Percentiles rank a stretch among this genome's conserved stretches.
Evolutionary conservation across 306 rosid species (phyloP).

Genomic region (Citrullus mucosospermus): DNA sequence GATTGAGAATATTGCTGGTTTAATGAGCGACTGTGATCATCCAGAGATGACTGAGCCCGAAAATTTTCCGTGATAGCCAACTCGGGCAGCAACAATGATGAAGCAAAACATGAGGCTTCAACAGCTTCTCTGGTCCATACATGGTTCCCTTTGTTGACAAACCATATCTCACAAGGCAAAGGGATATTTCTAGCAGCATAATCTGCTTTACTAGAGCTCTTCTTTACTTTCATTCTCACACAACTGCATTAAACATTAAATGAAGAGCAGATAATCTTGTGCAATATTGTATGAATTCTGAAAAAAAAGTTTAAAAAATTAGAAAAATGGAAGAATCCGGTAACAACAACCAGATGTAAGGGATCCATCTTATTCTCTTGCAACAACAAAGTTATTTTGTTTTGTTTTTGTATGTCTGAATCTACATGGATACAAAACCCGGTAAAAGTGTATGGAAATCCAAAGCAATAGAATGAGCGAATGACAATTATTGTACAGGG

Average conservation of each 20-base stretch:
- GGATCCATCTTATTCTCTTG: background rate
- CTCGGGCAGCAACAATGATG: constrained; percentile 30
- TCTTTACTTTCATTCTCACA: constrained; percentile 62
- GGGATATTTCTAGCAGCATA: constrained; percentile 64
- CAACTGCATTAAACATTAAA: constrained; percentile 37
- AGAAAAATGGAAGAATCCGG: background rate
- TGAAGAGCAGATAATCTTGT: background rate
- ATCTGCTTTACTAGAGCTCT: constrained; percentile 57
- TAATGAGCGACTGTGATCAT: constrained; percentile 15
- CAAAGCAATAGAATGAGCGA: background rate
- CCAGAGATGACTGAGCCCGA: constrained; percentile 29
- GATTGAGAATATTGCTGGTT: constrained; percentile 14
- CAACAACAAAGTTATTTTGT: background rate
- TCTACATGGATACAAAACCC: background rate
- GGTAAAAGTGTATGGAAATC: background rate
- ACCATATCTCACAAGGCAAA: constrained; percentile 70
- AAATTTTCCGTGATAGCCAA: constrained; percentile 20
- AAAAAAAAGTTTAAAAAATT: too few species aligned
- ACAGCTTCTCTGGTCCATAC: constrained; percentile 76
- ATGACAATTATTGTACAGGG: background rate
- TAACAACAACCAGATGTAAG: background rate
- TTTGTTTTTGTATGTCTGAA: background rate
- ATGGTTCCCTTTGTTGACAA: constrained; percentile 63
- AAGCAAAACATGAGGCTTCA: constrained; percentile 27
- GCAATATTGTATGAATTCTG: background rate